Base-by-base conservation (phyloP, 306 rosid genomes). In the Lotus japonicus region DNA sequence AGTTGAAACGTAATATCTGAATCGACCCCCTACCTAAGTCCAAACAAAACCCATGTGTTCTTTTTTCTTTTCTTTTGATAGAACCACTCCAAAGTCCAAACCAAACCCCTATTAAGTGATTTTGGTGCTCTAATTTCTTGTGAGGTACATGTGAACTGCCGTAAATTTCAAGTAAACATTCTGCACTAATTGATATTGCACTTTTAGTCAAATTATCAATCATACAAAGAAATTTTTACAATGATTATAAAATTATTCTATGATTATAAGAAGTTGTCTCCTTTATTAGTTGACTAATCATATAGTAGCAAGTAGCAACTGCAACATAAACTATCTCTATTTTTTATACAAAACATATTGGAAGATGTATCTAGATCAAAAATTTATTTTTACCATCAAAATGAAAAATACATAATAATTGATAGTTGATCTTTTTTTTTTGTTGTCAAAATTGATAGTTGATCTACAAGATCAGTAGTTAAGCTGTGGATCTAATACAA, bases 1-100 rank as follows among this genome's bases (percentile, higher is more conserved):
- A 66, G 78, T 54, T 77, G 79, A 77, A 68, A 77, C 41, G 77
- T 81, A 59, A 66, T 31, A 63, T 68, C 71, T 33, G 60, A 81
- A 39, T 14, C 10, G 82, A 81, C 82, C 38, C 58, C 23, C 31
- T 31, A 81, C 85, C n/a, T n/a, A n/a, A n/a, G n/a, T n/a, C n/a
- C 82, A 67, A 72, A 72, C 81, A 64, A 14, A 66, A 58, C 56
- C 46, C 36, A 66, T 49, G 2, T 59, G 39, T 35, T 4, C n/a
- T 41, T 4, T n/a, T 41, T 11, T 17, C 13, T 3, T 10, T 11
- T 5, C 5, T 13, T 41, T 5, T 1, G n/a, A 15, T 58, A 46
- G 28, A 46, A 57, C 44, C 45, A 66, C n/a, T n/a, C n/a, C 3
- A 58, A 15, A 51, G 14, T 49, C 49, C 54, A 46, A 28, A n/a